These are phyloP conservation scores for Nitzschia sp. DNA, from an alignment of 108 stramenopile species.

Conservation along the genomic window DNA sequence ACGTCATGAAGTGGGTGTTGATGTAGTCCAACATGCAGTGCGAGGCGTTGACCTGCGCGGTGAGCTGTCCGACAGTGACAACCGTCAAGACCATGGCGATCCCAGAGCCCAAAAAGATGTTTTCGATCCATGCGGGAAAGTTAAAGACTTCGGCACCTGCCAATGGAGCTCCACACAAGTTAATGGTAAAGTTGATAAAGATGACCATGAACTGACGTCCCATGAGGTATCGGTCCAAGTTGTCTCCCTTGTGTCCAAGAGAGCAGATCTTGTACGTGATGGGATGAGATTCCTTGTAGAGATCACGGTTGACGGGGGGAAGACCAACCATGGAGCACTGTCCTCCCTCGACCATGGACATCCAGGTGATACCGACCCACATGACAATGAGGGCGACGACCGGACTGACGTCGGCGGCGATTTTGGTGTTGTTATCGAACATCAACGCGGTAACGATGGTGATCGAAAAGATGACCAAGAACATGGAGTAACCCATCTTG, in stretches of 20 bases:
- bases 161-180: constrained; percentile 64
- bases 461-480: constrained; percentile 61
- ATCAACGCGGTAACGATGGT: constrained; percentile 57
- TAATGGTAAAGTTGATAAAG: constrained; percentile 71
- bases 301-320: constrained; percentile 61
- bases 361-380: constrained; percentile 55
- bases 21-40: constrained; percentile 83
- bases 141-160: constrained; percentile 58
- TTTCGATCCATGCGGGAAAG: constrained; percentile 51
- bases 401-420: constrained; percentile 59
- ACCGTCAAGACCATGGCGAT: constrained; percentile 75
- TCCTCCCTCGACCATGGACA: constrained; percentile 73
- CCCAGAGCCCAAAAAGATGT: constrained; percentile 74
- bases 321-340: constrained; percentile 80
- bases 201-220: constrained; percentile 91
- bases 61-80: constrained; percentile 66
- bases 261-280: constrained; percentile 62
- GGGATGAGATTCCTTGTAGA: constrained; percentile 75
- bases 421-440: constrained; percentile 64
- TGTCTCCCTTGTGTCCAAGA: constrained; percentile 77
- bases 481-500: constrained; percentile 56
- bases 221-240: constrained; percentile 84
- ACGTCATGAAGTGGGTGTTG: constrained; percentile 73
- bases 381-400: constrained; percentile 49
- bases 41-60: constrained; percentile 51